Evolutionary conservation across 2,329 filamentous ascomycete species (phyloP), one percentile per base, ranked within the genome.

Genomic region (Alternaria dauci): DNA sequence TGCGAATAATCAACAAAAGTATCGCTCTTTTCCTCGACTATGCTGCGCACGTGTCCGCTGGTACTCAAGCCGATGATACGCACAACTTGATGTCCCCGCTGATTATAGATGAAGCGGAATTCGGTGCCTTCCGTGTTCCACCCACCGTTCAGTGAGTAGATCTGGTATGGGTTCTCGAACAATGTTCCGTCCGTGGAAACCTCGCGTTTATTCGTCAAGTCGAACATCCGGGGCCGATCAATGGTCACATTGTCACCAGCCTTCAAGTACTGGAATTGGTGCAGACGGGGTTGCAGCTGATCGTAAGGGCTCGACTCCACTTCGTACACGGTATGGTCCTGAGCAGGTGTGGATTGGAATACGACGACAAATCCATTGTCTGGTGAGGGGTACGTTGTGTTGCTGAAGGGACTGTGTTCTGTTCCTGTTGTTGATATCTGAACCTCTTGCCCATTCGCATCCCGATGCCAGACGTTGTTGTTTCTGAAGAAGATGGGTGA

Each of bases 1-100:
- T 58, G 23, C 16, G 55, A 59, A 38, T 70, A 71, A 54, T 73
- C 68, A 46, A 73, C 63, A 39, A 72, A 72, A 12, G 69, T 71
- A 8, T 67, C 54, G 53, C 63, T 67, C 14, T 36, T 70, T n/a
- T 73, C 71, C 38, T 73, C 71, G n/a, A 69, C 55, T 3, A 72
- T 9, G 9, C 47, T 48, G 32, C 71, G 62, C 36, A 73, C 68
- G 5, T 43, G 20, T 55, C 71, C 71, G 34, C 65, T 51, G 5
- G 53, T 68, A 43, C 58, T 66, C 48, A 73, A 69, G 26, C 70
- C 71, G 44, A 73, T 46, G 36, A 73, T 51, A 28, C 70, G 67
- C 28, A 71, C 16, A 16, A 69, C 46, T 39, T 69, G 61, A 48
- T 71, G 65, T n/a, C 70, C 69, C 25, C 68, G 61, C 54, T 73